A percentile compares a stretch with the other conserved stretches of the same genome.
Evolutionary conservation across 2,329 filamentous ascomycete genomes (phyloP).

Genomic region (Pezicula rhizophila): DNA sequence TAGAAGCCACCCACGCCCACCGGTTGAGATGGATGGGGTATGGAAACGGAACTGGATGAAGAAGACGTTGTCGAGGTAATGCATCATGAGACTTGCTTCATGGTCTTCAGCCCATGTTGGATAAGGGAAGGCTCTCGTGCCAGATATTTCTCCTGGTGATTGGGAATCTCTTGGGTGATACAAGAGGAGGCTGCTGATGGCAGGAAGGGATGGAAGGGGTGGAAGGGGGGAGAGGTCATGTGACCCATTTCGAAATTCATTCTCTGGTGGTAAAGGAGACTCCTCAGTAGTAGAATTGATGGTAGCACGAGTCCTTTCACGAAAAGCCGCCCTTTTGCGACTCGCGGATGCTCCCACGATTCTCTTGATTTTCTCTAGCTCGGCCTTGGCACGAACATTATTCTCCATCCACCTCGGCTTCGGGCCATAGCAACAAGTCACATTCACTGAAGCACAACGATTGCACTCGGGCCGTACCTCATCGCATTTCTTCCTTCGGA

Average conservation of each 20-base stretch:
- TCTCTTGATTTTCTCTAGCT: conserved; percentile 37
- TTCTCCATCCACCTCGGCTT: conserved; percentile 9
- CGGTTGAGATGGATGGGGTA: conserved; percentile 44
- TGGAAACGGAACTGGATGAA: conserved; percentile 59
- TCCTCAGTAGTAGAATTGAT: background rate
- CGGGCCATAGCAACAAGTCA: conserved; percentile 5
- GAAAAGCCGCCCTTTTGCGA: background rate
- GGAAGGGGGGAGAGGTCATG: too few species aligned
- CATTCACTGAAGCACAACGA: conserved; percentile 35
- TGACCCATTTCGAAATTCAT: too few species aligned
- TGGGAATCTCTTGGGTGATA: background rate
- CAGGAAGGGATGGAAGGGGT: background rate
- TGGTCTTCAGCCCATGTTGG: conserved; percentile 1
- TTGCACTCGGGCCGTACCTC: conserved; percentile 54
- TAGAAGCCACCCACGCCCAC: conserved; percentile 54
- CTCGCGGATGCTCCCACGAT: background rate
- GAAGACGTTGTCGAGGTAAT: conserved; percentile 56
- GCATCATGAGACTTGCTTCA: conserved; percentile 37
- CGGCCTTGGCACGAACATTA: conserved; percentile 34
- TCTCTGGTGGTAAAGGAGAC: too few species aligned
- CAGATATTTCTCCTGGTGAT: too few species aligned
- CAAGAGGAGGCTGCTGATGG: background rate
- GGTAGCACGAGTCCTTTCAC: background rate
- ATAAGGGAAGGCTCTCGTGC: background rate
- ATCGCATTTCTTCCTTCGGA: conserved; percentile 61